phyloP scores from a whole-genome alignment of 202 grass and related monocot species.

The Digitaria exilis region DNA sequence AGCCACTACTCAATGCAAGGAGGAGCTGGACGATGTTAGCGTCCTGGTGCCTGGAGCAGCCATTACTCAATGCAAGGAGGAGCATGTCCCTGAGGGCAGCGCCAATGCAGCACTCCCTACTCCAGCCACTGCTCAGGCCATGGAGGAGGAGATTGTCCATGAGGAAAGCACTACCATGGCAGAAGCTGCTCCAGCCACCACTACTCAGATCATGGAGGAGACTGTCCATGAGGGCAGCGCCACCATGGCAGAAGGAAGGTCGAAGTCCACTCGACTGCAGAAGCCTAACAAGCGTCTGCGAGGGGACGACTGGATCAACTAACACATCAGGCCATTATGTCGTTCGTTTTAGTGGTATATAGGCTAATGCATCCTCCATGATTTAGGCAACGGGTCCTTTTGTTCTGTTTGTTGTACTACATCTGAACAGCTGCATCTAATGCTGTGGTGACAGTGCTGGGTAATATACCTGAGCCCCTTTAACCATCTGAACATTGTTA shows the following conservation, averaged over 20 bases:
- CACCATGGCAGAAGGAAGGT: neutral
- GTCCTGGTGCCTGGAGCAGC: too few relatives aligned
- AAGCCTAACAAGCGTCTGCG: slow-evolving; percentile 33
- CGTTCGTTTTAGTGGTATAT: neutral
- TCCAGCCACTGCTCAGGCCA: neutral
- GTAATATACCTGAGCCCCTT: neutral
- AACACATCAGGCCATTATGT: neutral
- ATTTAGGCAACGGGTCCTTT: neutral
- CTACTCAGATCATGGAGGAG: neutral
- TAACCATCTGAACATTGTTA: neutral
- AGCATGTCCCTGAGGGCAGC: neutral
- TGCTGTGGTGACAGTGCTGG: neutral
- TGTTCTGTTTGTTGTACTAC: neutral
- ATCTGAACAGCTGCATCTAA: neutral
- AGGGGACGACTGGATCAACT: slow-evolving; percentile 25
- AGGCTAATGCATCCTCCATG: slow-evolving; percentile 17
- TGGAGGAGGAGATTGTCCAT: neutral
- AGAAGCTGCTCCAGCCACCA: neutral
- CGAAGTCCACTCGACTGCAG: neutral
- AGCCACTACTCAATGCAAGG: too few relatives aligned
- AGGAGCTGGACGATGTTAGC: too few relatives aligned
- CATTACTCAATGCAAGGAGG: neutral
- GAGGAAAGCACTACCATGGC: neutral
- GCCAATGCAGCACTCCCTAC: neutral
- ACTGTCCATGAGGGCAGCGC: neutral